Evolutionary conservation across 306 rosid species (phyloP), one percentile per base, ranked within the genome.

Genomic region (Cicer pinnatifidum): DNA sequence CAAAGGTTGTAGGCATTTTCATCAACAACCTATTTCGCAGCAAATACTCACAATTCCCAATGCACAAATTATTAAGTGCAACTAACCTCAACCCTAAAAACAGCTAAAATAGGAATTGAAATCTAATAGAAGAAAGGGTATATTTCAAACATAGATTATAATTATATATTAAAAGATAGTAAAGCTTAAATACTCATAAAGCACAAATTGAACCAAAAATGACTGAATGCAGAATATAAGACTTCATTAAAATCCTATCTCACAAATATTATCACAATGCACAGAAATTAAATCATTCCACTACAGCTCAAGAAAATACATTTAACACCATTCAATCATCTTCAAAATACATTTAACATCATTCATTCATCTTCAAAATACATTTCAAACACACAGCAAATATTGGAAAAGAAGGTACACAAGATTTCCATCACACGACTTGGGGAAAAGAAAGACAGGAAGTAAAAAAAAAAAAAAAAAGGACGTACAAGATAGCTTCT

Each of bases 121-220:
- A 19, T 64, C 15, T 17, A 65, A 16, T 62, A 39, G 68, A 65
- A 65, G 50, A 63, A 41, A 63, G 53, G 39, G 71, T 6, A 2
- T 1, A 7, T 2, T 43, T 11, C 16, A 43, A 65, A 44, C 53
- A 65, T 6, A 66, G 40, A 11, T 66, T 66, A 45, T 11, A 17
- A 11, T 66, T 66, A 45, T 11, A 17, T 64, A 15, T 66, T 66
- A 50, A 43, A 66, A 66, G 71, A 45, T 45, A 17, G 56, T 44
- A 41, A 11, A 66, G 40, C 17, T 19, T 44, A 66, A 40, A 66
- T 45, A 66, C 39, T 65, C 40, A 40, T 39, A 12, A 67, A 45
- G 50, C 11, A 45, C 72, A 23, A 67, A n/a, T 20, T 43, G 11
- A 66, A 20, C 41, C 54, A 7, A 44, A 44, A 67, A 67, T 67